Base-by-base conservation (phyloP, 345 rosid species). In the Gossypium sturtianum region DNA sequence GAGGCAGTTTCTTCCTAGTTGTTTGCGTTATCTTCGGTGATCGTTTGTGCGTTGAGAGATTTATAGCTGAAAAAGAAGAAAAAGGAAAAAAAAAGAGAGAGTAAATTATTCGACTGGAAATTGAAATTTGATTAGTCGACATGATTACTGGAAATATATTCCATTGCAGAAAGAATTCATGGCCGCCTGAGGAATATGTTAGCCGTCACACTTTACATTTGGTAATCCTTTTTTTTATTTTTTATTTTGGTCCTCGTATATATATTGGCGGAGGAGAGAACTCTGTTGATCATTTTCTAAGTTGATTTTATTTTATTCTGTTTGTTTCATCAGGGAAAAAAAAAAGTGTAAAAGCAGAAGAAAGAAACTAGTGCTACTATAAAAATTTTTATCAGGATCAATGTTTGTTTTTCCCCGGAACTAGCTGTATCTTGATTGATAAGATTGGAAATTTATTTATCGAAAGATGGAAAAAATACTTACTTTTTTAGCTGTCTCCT, bases 141-240 rank as follows among this genome's bases (percentile, higher is more conserved):
- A 94, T 94, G 98, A 96, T 94, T 71, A 84, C 83, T n/a, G 85
- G 87, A 74, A 88, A 81, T 83, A 79, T 94, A 84, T 94, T 94
- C 83, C 94, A 92, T 80, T 78, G 87, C 66, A 88, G 93, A 68
- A 94, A 86, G 84, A 86, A 89, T 81, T 92, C 98, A 43, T 92
- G 98, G 98, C 98, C 97, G 3, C 83, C 97, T 19, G 98, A 92
- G 74, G 98, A 94, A 67, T 94, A 90, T 75, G 82, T 94, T 84
- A 90, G 79, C 85, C 82, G 76, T 80, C 71, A 43, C 29, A 89
- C 95, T 54, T 77, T 94, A 81, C 97, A 92, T 77, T 79, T 94
- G 87, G 98, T 94, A 78, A 85, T 82, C 62, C 10, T 13, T 75
- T 38, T 27, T 20, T 38, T 62, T 5, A 27, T 29, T 29, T 2